Percentiles rank a stretch among this genome's conserved stretches.
Evolutionary conservation across 306 rosid species (phyloP).

Genomic region (Morella rubra): DNA sequence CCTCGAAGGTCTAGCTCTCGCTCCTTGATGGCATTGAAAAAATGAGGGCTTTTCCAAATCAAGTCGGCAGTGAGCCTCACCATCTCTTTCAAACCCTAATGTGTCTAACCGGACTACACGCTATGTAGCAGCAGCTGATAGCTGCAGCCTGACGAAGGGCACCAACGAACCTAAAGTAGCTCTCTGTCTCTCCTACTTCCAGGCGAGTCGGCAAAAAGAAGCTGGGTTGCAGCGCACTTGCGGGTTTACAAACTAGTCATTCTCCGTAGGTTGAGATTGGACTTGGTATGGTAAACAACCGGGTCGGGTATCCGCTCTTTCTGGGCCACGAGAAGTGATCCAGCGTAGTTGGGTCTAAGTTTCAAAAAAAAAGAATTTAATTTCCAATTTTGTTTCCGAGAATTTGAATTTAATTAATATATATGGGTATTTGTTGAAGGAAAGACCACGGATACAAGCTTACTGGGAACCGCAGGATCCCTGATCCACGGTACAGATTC

Average conservation of each 20-base stretch:
- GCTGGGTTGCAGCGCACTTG: not conserved
- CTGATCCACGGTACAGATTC: not conserved
- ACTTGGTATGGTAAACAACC: not conserved
- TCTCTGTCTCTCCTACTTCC: not conserved
- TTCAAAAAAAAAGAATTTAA: too few species aligned
- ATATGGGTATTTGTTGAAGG: too few species aligned
- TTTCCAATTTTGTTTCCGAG: too few species aligned
- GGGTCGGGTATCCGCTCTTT: not conserved
- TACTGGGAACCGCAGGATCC: not conserved
- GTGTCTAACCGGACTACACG: not conserved
- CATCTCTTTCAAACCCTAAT: constrained; percentile 36
- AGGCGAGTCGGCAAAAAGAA: not conserved
- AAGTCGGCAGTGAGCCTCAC: constrained; percentile 86
- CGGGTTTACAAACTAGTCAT: not conserved
- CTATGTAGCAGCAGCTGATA: not conserved
- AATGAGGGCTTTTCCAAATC: constrained; percentile 95
- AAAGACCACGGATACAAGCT: not conserved
- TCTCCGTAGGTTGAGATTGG: not conserved
- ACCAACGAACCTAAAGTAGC: not conserved
- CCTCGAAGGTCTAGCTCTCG: constrained; percentile 96
- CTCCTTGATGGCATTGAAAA: constrained; percentile 81
- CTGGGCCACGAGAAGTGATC: not conserved
- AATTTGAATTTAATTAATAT: too few species aligned
- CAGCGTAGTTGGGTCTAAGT: too few species aligned
- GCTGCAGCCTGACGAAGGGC: constrained; percentile 15